A percentile compares a stretch with the other conserved stretches of the same genome.
Conservation (phyloP, 2,329 filamentous ascomycete species). For the Xylaria polymorpha region DNA sequence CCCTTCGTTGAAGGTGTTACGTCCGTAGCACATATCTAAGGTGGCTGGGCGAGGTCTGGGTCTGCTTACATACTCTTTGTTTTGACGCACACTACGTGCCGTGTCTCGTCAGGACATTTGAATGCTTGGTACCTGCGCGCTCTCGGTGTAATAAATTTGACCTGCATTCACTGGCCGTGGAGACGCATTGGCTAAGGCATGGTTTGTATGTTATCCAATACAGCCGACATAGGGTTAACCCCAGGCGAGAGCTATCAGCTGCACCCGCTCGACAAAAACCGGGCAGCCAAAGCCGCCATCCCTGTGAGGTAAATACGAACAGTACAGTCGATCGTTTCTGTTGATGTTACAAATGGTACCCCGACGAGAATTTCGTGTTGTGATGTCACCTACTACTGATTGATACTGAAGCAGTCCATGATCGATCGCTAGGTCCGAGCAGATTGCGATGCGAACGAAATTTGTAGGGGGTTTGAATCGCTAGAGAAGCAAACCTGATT, state of each 20-base stretch:
- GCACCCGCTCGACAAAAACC: conserved; percentile 29
- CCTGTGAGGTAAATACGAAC: conserved; percentile 19
- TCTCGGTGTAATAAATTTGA: conserved; percentile 46
- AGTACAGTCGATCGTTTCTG: neutral
- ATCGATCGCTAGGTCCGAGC: conserved; percentile 11
- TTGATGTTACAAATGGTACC: conserved; percentile 13
- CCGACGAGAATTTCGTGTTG: conserved; percentile 1
- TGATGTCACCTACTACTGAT: conserved; percentile 31
- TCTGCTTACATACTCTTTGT: conserved; percentile 23
- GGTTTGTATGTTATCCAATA: conserved; percentile 43
- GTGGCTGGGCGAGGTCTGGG: conserved; percentile 12
- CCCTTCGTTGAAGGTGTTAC: conserved; percentile 6
- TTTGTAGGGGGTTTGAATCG: neutral
- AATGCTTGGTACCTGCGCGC: conserved; percentile 36
- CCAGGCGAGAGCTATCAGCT: conserved; percentile 18
- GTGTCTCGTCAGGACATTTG: conserved; percentile 28
- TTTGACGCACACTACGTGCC: conserved; percentile 26
- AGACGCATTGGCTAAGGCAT: conserved; percentile 40
- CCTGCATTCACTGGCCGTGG: conserved; percentile 41
- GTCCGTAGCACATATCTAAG: conserved; percentile 4
- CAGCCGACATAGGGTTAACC: conserved; percentile 43
- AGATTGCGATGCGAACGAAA: neutral
- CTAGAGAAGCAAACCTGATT: neutral
- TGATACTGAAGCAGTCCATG: conserved; percentile 21
- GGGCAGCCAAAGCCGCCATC: conserved; percentile 29